Evolutionary conservation across 805 yeast species (phyloP).

Genomic region (Myxozyma monticola): DNA sequence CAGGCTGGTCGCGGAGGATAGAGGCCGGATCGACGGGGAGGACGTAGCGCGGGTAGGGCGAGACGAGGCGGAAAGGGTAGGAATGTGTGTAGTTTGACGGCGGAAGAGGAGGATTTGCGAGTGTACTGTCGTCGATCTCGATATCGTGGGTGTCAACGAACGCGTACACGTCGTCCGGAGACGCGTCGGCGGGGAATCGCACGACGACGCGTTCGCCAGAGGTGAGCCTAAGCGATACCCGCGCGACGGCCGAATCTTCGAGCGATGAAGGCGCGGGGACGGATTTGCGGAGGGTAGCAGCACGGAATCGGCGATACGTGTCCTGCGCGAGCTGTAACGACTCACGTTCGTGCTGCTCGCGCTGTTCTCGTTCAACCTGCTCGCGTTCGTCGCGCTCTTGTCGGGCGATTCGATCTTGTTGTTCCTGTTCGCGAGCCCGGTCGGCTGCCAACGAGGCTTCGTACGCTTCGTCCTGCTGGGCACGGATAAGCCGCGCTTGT

Average conservation of each 20-base stretch:
- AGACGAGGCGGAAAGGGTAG: constrained; percentile 52
- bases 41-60: constrained; percentile 59
- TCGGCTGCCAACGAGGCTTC: constrained; percentile 70
- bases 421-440: constrained; percentile 49
- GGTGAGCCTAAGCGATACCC: constrained; percentile 68
- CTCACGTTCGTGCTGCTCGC: constrained; percentile 29
- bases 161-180: constrained; percentile 66
- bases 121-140: background rate
- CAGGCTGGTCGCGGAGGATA: constrained; percentile 45
- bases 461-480: constrained; percentile 77
- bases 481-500: constrained; percentile 54
- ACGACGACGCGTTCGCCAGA: constrained; percentile 60
- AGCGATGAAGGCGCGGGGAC: constrained; percentile 12
- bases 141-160: constrained; percentile 55
- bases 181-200: constrained; percentile 47
- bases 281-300: constrained; percentile 35
- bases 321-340: constrained; percentile 29
- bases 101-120: constrained; percentile 31
- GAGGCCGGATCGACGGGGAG: constrained; percentile 39
- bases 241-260: constrained; percentile 43
- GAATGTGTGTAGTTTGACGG: constrained; percentile 48
- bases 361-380: constrained; percentile 28
- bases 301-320: constrained; percentile 46
- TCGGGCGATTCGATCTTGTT: constrained; percentile 28
- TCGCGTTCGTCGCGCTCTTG: constrained; percentile 23